Percentiles rank a stretch among this genome's conserved stretches.
These are phyloP conservation scores for Castanea crenata DNA, from an alignment of 306 rosid genomes.

Conservation along the genomic window DNA sequence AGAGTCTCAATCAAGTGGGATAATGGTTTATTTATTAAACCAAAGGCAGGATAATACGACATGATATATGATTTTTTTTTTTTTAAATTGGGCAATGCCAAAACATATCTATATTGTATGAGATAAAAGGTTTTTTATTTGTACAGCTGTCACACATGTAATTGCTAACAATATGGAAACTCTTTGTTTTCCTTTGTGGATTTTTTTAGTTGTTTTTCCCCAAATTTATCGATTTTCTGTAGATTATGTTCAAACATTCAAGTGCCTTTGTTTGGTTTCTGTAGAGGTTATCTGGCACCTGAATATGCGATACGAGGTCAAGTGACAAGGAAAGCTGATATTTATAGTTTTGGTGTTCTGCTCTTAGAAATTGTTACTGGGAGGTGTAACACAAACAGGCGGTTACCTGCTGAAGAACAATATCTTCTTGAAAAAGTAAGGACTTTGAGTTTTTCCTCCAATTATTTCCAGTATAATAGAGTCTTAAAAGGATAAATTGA, in stretches of 20 bases:
- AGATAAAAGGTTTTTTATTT: not conserved
- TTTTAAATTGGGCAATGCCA: not conserved
- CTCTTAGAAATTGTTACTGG: constrained; percentile 79
- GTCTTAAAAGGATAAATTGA: not conserved
- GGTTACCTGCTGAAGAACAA: constrained; percentile 56
- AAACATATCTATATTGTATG: not conserved
- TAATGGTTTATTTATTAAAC: too few relatives aligned
- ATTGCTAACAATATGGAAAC: not conserved
- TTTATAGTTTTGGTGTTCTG: constrained; percentile 83
- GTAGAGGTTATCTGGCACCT: constrained; percentile 87
- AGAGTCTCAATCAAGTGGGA: too few relatives aligned
- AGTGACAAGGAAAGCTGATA: constrained; percentile 81
- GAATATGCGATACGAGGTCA: constrained; percentile 81
- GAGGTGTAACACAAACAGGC: constrained; percentile 63
- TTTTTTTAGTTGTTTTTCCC: not conserved
- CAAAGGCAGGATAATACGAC: too few relatives aligned
- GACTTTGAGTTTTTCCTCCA: not conserved
- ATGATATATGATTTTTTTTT: not conserved
- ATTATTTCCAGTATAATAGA: not conserved
- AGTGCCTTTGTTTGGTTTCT: constrained; percentile 20
- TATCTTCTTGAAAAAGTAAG: constrained; percentile 77
- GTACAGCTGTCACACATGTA: not conserved
- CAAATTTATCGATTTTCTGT: constrained; percentile 1
- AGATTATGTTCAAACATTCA: constrained; percentile 1
- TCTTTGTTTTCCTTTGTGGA: not conserved